phyloP scores from a whole-genome alignment of 176 grass and related monocot species.

The Pharus latifolius region DNA sequence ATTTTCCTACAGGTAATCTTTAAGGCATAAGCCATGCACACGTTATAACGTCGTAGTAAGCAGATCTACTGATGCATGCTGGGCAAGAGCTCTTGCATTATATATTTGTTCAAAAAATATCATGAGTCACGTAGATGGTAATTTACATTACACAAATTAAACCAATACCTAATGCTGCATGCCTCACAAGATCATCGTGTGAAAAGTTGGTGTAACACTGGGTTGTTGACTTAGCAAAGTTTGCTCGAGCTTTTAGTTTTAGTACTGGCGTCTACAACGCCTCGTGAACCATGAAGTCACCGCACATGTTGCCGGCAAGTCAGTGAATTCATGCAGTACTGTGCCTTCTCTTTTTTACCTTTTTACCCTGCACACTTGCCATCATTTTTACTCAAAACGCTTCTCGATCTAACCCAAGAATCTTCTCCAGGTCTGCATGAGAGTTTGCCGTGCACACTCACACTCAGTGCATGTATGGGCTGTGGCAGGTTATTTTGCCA shows the following conservation, averaged over 20 bases:
- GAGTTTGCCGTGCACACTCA: not conserved
- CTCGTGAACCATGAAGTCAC: conserved; percentile 66
- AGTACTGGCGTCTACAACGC: not conserved
- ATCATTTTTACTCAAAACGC: not conserved
- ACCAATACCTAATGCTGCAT: no score
- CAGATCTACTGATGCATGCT: not conserved
- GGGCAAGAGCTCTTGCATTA: not conserved
- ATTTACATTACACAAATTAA: not conserved
- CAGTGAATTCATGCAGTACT: conserved; percentile 34
- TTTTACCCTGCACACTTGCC: not conserved
- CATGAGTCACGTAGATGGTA: no score
- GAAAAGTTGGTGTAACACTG: not conserved
- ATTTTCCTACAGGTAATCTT: no score
- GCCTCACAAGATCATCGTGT: no score
- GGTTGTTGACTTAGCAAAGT: conserved; percentile 7
- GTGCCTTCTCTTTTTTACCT: not conserved
- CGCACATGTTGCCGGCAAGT: conserved; percentile 52
- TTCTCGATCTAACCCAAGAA: not conserved
- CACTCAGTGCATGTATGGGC: not conserved
- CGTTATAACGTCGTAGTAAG: not conserved
- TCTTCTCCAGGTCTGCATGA: conserved; percentile 1
- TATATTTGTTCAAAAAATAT: no score
- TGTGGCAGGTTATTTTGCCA: not conserved
- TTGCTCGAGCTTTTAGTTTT: not conserved
- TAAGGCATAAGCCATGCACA: no score